Percentiles rank a stretch among this genome's conserved stretches.
Evolutionary conservation across 345 rosid genomes (phyloP).

Genomic region (Sapria himalayana): DNA sequence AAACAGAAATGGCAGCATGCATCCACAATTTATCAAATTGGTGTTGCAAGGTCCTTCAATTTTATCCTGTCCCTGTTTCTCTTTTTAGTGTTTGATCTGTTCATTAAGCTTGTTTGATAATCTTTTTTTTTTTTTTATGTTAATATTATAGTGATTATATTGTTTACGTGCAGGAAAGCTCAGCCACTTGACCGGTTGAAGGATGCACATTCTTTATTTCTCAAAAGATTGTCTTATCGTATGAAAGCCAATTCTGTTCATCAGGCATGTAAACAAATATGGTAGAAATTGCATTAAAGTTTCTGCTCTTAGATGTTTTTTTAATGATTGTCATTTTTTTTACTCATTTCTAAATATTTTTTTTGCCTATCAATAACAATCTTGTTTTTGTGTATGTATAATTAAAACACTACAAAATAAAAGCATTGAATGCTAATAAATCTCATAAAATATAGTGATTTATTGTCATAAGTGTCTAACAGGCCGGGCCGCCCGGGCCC

Average conservation of each 20-base stretch:
- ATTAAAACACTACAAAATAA: no score
- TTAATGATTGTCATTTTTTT: no score
- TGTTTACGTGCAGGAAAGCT: slow-evolving; percentile 30
- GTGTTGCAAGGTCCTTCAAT: slow-evolving; percentile 68
- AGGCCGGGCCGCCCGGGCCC: no score
- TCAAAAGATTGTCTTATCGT: slow-evolving; percentile 43
- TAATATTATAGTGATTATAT: background rate
- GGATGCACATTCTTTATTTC: slow-evolving; percentile 33
- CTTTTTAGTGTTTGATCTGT: background rate
- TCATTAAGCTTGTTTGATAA: background rate
- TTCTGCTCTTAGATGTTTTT: no score
- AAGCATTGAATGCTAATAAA: no score
- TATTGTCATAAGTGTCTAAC: no score
- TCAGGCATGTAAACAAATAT: slow-evolving; percentile 20
- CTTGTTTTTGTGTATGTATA: no score
- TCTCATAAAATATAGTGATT: no score
- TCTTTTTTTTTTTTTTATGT: slow-evolving; percentile 6
- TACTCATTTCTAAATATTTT: no score
- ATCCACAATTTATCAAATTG: slow-evolving; percentile 37
- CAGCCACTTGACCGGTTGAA: slow-evolving; percentile 48
- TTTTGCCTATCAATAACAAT: no score
- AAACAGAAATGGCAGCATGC: slow-evolving; percentile 57
- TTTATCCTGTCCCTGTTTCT: slow-evolving; percentile 6
- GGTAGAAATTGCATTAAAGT: background rate
- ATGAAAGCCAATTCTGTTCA: slow-evolving; percentile 18